Percentiles rank a stretch among this genome's conserved stretches.
phyloP scores from a whole-genome alignment of 2,329 filamentous ascomycete species.

The Blastomyces parvus region DNA sequence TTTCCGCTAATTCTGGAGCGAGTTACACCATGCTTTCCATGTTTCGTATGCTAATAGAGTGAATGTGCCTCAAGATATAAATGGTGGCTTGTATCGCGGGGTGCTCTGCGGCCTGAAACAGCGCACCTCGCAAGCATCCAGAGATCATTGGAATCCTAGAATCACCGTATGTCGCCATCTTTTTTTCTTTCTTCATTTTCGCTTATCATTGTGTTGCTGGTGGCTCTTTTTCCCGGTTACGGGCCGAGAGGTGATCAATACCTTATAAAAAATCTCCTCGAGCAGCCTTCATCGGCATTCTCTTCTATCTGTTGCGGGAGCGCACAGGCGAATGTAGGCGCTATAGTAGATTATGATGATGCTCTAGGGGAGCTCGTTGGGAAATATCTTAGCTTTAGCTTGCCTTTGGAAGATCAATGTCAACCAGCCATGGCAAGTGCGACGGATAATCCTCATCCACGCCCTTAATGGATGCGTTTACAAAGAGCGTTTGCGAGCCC shows the following conservation, averaged over 20 bases:
- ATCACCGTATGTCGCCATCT: neutral
- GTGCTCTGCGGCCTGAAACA: neutral
- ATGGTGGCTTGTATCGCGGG: neutral
- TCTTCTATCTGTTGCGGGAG: neutral
- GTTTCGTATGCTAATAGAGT: too few relatives aligned
- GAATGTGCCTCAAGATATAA: too few relatives aligned
- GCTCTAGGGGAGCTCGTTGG: neutral
- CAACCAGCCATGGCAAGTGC: neutral
- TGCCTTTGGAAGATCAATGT: conserved; percentile 7
- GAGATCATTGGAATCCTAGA: neutral
- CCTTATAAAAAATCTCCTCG: neutral
- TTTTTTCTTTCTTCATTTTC: neutral
- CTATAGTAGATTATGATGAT: too few relatives aligned
- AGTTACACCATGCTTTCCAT: too few relatives aligned
- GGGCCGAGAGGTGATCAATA: neutral
- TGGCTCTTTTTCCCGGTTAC: neutral
- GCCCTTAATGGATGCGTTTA: conserved; percentile 5
- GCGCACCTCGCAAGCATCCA: too few relatives aligned
- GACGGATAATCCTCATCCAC: conserved; percentile 4
- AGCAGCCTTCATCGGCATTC: too few relatives aligned
- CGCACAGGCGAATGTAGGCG: neutral
- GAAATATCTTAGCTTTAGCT: neutral
- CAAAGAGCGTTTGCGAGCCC: conserved; percentile 1
- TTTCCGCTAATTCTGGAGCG: too few relatives aligned
- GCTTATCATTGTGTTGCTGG: neutral